Evolutionary conservation across 2,329 filamentous ascomycete species (phyloP).

Genomic region (Zarea fungicola): DNA sequence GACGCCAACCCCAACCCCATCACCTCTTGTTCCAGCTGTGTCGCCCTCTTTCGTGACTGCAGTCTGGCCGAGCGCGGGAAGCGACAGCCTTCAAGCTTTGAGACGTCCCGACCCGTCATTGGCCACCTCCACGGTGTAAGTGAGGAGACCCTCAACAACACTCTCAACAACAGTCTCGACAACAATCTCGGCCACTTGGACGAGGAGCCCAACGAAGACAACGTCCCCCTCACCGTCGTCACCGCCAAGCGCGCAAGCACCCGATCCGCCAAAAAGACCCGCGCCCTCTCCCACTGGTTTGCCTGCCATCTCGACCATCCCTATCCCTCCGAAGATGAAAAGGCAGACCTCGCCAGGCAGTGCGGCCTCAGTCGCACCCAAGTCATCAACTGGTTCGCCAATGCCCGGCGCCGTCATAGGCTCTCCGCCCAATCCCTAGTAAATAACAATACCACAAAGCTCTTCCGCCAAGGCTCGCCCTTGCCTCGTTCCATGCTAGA

Average conservation of each 20-base stretch:
- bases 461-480: constrained; percentile 36
- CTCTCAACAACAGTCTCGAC: too few relatives aligned
- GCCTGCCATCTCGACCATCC: constrained; percentile 39
- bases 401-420: constrained; percentile 43
- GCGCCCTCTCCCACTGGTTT: constrained; percentile 42
- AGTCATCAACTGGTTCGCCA: constrained; percentile 47
- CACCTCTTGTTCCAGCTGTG: constrained; percentile 44
- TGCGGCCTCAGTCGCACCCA: constrained; percentile 42
- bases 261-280: constrained; percentile 40
- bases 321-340: constrained; percentile 44
- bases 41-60: constrained; percentile 45
- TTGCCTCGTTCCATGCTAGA: constrained; percentile 32
- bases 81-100: constrained; percentile 39
- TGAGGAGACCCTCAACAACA: too few relatives aligned
- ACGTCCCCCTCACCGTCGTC: constrained; percentile 12
- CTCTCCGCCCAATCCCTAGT: constrained; percentile 25
- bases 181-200: constrained; percentile 13
- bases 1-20: constrained; percentile 44
- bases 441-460: constrained; percentile 19
- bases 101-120: constrained; percentile 41
- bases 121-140: constrained; percentile 44
- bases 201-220: constrained; percentile 7
- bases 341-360: constrained; percentile 31
- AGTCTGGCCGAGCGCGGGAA: constrained; percentile 42
- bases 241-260: constrained; percentile 30